A percentile compares a stretch with the other conserved stretches of the same genome.
These are phyloP conservation scores for Boletus pseudopeckii DNA, from an alignment of 768 basidiomycete genomes.

Conservation along the genomic window DNA sequence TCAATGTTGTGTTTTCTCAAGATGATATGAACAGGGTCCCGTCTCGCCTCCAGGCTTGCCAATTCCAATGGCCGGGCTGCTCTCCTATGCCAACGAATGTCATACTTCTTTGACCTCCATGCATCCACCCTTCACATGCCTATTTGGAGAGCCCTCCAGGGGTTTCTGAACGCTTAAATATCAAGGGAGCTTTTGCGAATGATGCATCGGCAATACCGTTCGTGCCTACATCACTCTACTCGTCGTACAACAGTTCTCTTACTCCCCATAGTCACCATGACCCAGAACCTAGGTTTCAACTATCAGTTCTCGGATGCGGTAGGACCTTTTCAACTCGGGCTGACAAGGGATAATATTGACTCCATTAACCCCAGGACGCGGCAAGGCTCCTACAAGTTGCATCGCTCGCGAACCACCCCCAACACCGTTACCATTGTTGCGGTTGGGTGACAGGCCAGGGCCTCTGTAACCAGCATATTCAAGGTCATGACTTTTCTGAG, in stretches of 20 bases:
- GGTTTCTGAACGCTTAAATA: slow-evolving; percentile 19
- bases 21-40: slow-evolving; percentile 12
- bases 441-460: slow-evolving; percentile 5
- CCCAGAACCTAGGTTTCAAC: not conserved
- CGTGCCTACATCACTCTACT: not conserved
- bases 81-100: slow-evolving; percentile 15
- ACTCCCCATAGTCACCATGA: not conserved
- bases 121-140: slow-evolving; percentile 13
- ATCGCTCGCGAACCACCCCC: not conserved
- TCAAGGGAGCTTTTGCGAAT: not conserved
- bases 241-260: not conserved
- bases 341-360: slow-evolving; percentile 1
- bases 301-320: slow-evolving; percentile 8
- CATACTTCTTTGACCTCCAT: slow-evolving; percentile 14
- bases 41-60: slow-evolving; percentile 3
- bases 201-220: slow-evolving; percentile 5
- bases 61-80: slow-evolving; percentile 11
- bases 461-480: slow-evolving; percentile 7
- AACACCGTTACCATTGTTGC: slow-evolving; percentile 11
- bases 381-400: not conserved
- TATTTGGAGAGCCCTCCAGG: slow-evolving; percentile 21
- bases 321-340: not conserved
- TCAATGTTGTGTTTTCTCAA: not conserved
- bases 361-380: slow-evolving; percentile 5
- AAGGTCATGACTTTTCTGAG: slow-evolving; percentile 9